A percentile compares a stretch with the other conserved stretches of the same genome.
Conservation (phyloP, 75 land plant species). For the Selaginella moellendorffii region DNA sequence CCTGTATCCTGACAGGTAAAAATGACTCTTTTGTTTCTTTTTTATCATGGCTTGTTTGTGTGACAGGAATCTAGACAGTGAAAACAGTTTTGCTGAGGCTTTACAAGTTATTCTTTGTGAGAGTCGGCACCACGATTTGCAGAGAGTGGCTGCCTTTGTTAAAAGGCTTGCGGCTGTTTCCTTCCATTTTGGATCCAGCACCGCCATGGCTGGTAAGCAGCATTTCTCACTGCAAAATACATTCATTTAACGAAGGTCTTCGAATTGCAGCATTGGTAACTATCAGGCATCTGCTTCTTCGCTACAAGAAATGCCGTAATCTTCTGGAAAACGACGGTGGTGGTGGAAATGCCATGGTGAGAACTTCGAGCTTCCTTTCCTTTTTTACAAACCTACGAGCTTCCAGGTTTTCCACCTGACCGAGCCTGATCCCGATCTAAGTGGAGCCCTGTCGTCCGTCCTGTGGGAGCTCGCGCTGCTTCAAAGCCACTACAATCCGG, state of each 20-base stretch:
- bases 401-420: constrained; percentile 71
- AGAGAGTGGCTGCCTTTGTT: constrained; percentile 87
- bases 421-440: constrained; percentile 65
- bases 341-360: constrained; percentile 72
- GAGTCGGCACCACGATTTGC: constrained; percentile 92
- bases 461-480: constrained; percentile 87
- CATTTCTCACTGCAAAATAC: constrained; percentile 9
- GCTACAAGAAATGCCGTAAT: constrained; percentile 72
- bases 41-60: not conserved
- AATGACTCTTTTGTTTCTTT: no score
- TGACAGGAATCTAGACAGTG: constrained; percentile 10
- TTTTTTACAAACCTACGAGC: no score
- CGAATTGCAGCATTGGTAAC: constrained; percentile 12
- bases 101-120: constrained; percentile 87
- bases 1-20: constrained; percentile 72
- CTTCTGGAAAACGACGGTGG: constrained; percentile 91
- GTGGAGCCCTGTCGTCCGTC: constrained; percentile 95
- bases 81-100: constrained; percentile 63
- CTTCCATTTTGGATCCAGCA: constrained; percentile 70
- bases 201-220: constrained; percentile 73
- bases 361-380: no score
- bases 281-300: constrained; percentile 61
- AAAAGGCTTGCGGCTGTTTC: constrained; percentile 77
- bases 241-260: not conserved
- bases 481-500: constrained; percentile 73